Percentiles rank a stretch among this genome's conserved stretches.
Evolutionary conservation across 371 early-diverging fungal genomes (phyloP).

Genomic region (Lichtheimia corymbifera): DNA sequence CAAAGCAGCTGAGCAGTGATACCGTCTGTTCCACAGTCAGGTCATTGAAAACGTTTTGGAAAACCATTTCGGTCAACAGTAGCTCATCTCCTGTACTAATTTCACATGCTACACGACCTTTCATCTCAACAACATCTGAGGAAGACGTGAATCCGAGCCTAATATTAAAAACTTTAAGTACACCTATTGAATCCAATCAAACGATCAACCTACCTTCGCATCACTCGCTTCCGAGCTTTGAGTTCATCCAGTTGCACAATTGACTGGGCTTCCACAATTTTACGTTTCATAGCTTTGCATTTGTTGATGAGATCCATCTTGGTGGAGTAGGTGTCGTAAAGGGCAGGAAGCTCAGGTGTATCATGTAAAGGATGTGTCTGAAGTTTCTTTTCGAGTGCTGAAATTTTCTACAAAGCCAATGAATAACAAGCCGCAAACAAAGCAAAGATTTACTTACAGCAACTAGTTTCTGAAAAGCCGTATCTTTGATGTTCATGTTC

Average conservation of each 20-base stretch:
- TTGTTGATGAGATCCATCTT: slow-evolving; percentile 62
- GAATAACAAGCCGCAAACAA: neutral
- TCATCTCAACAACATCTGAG: slow-evolving; percentile 91
- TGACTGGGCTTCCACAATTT: slow-evolving; percentile 76
- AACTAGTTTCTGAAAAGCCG: slow-evolving; percentile 73
- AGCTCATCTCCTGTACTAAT: slow-evolving; percentile 98
- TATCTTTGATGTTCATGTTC: slow-evolving; percentile 89
- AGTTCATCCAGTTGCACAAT: slow-evolving; percentile 93
- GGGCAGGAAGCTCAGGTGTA: slow-evolving; percentile 52
- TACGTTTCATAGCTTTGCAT: slow-evolving; percentile 67
- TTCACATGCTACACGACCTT: slow-evolving; percentile 99
- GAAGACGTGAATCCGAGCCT: slow-evolving; percentile 83
- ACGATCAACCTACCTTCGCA: slow-evolving; percentile 60
- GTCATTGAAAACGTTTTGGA: slow-evolving; percentile 97
- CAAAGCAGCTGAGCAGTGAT: slow-evolving; percentile 94
- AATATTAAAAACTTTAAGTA: slow-evolving; percentile 1
- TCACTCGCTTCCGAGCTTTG: slow-evolving; percentile 85
- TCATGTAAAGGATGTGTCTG: slow-evolving; percentile 58
- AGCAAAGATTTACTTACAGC: slow-evolving; percentile 28
- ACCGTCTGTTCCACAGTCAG: slow-evolving; percentile 89
- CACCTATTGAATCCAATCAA: neutral
- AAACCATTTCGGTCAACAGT: slow-evolving; percentile 98
- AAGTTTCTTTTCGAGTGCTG: slow-evolving; percentile 69
- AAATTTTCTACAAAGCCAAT: slow-evolving; percentile 55
- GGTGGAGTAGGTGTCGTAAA: slow-evolving; percentile 64